Conservation (phyloP, 179 eudicot species). For the Beta corolliflora region DNA sequence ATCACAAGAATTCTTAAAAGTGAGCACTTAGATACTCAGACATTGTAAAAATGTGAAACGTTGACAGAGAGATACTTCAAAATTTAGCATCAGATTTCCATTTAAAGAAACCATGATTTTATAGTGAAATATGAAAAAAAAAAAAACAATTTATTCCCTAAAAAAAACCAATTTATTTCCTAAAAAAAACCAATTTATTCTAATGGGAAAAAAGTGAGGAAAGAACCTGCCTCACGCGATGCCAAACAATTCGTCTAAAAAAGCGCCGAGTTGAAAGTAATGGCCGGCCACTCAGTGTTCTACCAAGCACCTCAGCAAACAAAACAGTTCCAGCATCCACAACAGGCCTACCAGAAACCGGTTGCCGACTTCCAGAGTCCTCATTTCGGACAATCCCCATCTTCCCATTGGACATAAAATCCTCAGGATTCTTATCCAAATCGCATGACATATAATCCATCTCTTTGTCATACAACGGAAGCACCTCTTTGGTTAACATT, state of each 20-base stretch:
- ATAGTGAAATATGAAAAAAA: no score
- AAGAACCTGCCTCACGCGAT: constrained; percentile 99
- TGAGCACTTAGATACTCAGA: not conserved
- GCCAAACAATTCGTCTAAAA: constrained; percentile 85
- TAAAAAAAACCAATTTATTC: no score
- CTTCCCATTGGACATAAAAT: constrained; percentile 71
- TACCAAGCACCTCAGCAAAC: constrained; percentile 93
- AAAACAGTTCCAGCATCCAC: constrained; percentile 87
- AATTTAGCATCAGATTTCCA: no score
- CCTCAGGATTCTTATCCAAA: constrained; percentile 60
- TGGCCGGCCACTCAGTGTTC: constrained; percentile 95
- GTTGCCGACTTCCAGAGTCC: constrained; percentile 51
- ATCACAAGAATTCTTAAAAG: constrained; percentile 2
- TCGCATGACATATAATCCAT: constrained; percentile 76
- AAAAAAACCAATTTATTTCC: no score
- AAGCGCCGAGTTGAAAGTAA: constrained; percentile 73
- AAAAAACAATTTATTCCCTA: no score
- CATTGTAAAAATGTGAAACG: not conserved
- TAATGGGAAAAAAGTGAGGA: constrained; percentile 43
- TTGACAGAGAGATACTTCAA: not conserved
- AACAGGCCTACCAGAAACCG: constrained; percentile 65
- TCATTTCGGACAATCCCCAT: constrained; percentile 67
- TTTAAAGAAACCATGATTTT: not conserved
- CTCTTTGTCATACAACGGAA: constrained; percentile 83
- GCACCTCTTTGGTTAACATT: constrained; percentile 91